Base-by-base conservation (phyloP, 768 basidiomycete genomes). In the Rhodosporidiobolus odoratus region DNA sequence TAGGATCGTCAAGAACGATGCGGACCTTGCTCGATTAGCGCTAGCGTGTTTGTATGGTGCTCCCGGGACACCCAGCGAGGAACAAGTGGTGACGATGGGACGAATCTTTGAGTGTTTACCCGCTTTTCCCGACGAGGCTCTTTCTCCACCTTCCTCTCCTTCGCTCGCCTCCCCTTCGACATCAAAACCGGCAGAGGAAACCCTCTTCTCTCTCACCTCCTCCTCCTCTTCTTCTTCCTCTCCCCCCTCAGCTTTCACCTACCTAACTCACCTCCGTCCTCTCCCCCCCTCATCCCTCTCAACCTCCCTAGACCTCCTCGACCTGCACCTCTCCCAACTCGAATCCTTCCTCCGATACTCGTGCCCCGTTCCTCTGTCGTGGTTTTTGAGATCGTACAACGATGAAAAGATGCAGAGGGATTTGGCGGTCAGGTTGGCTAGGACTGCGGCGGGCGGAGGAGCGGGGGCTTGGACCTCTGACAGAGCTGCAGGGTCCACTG, bases 71-170 rank as follows among this genome's bases (percentile, higher is more conserved):
- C 84, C 87, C 73, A 95, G 91, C 91, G 77, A 83, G 7, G 62
- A n/a, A 3, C 58, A 41, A 12, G 50, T 58, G 21, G 58, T 61
- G 6, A 35, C 48, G 12, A 97, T 96, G 93, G 91, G 89, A 73
- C 82, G 83, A 40, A 90, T 99, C 60, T 97, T 99, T 78, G 95
- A 99, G 78, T 99, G 94, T 78, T 83, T 98, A 40, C 95, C 95
- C 0, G 95, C 88, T 5, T 96, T 94, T 91, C 87, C 87, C 66
- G 82, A 87, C 52, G 70, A 40, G n/a, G n/a, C 47, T 3, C 34
- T 56, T 34, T 34, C 54, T 35, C 54, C 9, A 19, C 54, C 54
- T 35, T 34, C 9, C 17, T 34, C 34, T 19, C 54, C 27, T 27
- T 30, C 62, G 17, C 32, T 53, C 12, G 23, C 62, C 23, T 56